Evolutionary conservation across 805 yeast genomes (phyloP), one percentile per base, ranked within the genome.

Genomic region (Yarrowia phangngaensis): DNA sequence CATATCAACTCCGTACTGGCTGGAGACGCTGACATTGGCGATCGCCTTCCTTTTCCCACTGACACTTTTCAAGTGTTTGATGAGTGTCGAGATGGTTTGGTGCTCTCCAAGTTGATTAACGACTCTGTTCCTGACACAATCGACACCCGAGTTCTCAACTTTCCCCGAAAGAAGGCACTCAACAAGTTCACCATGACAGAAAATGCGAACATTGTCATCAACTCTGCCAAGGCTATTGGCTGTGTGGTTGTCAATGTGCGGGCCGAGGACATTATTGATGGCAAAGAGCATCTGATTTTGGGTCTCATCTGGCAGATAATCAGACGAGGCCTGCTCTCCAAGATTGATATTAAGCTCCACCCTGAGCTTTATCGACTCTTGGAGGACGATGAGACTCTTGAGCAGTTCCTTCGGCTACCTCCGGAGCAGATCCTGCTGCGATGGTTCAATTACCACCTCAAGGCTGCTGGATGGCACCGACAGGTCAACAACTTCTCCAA

Each of bases 291-390:
- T 67, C 75, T 92, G 65, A 86, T 92, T 54, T 70, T 92, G 56
- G 98, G 98, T 54, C 76, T 92, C 53, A 90, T 92, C 58, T 92
- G 98, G 98, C 98, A 92, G 72, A 85, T 92, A 60, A 92, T 92
- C 58, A 82, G 98, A 70, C 82, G 96, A 68, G 98, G 98, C 36
- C 72, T 92, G 63, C 79, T 92, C 58, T 78, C 90, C 57, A 92
- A 92, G 69, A 92, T 92, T 64, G 98, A 92, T 67, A 92, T 92
- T 66, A 89, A 90, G 68, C 72, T 82, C 55, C 98, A 92, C 62
- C 98, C 98, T 4, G 98, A 92, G 67, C 76, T 92, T 63, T 92
- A 92, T 69, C 83, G 98, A 59, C 70, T 92, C 54, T 73, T 92
- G 55, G 96, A 89, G 63, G 97, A 90, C 29, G 97, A 90, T 65